Evolutionary conservation across 306 rosid genomes (phyloP).

Genomic region (Rubus idaeus): DNA sequence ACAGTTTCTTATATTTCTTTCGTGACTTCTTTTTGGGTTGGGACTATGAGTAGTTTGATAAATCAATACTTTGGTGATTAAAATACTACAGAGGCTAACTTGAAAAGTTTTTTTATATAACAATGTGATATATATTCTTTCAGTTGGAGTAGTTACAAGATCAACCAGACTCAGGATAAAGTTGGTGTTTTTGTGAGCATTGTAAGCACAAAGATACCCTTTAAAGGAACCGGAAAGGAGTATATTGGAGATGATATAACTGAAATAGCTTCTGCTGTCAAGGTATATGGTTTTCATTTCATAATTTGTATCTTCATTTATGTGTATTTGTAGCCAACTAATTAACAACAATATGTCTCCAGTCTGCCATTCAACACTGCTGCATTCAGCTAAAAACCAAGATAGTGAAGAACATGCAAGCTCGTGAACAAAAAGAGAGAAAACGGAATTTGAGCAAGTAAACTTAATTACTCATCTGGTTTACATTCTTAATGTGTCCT

Average conservation of each 20-base stretch:
- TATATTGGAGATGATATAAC: conserved; percentile 96
- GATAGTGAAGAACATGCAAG: conserved; percentile 89
- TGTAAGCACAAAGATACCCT: conserved; percentile 97
- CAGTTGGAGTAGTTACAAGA: conserved; percentile 94
- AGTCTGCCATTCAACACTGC: conserved; percentile 95
- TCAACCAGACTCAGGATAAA: conserved; percentile 91
- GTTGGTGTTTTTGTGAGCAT: conserved; percentile 91
- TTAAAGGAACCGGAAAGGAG: conserved; percentile 97
- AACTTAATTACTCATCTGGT: conserved; percentile 16
- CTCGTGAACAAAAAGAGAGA: conserved; percentile 98
- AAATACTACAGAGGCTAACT: background rate
- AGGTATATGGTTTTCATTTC: conserved; percentile 51
- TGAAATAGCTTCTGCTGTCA: conserved; percentile 91
- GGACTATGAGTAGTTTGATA: background rate
- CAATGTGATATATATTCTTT: conserved; percentile 12
- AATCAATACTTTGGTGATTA: background rate
- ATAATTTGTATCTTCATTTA: conserved; percentile 17
- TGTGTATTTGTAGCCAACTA: conserved; percentile 1
- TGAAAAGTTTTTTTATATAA: conserved; percentile 16
- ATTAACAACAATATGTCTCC: conserved; percentile 37
- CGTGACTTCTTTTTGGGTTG: conserved; percentile 3
- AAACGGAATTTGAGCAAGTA: conserved; percentile 88
- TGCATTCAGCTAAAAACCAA: conserved; percentile 89
- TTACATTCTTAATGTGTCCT: conserved; percentile 17
- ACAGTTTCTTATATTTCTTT: conserved; percentile 9